These are phyloP conservation scores for Alloascoidea africana DNA, from an alignment of 805 yeast species.

Conservation along the genomic window DNA sequence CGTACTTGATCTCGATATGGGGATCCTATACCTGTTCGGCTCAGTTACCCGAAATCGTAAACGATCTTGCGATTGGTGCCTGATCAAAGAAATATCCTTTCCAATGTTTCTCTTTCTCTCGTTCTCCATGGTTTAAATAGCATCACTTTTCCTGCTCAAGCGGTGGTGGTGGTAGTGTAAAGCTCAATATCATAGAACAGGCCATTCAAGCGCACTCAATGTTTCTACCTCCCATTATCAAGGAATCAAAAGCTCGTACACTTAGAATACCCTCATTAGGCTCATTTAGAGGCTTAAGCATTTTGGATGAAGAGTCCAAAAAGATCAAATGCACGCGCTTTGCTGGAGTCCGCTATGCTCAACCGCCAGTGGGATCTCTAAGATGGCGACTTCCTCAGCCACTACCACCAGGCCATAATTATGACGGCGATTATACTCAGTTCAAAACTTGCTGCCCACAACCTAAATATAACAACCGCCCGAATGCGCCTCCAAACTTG, in stretches of 20 bases:
- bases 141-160: too few relatives aligned
- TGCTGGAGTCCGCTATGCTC: conserved; percentile 19
- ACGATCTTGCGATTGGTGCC: too few relatives aligned
- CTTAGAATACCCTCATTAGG: background rate
- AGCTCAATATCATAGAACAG: too few relatives aligned
- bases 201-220: too few relatives aligned
- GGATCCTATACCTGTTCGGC: too few relatives aligned
- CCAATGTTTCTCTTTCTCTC: too few relatives aligned
- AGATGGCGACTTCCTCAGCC: conserved; percentile 20
- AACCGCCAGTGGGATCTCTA: conserved; percentile 17
- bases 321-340: background rate
- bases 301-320: background rate
- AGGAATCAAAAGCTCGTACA: background rate
- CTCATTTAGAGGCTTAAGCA: background rate
- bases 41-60: too few relatives aligned
- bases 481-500: conserved; percentile 14
- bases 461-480: conserved; percentile 9
- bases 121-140: too few relatives aligned
- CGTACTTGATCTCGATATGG: too few relatives aligned
- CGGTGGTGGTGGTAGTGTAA: too few relatives aligned
- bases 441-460: conserved; percentile 23
- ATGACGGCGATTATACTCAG: conserved; percentile 22
- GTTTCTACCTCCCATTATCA: background rate
- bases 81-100: too few relatives aligned
- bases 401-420: conserved; percentile 20